Evolutionary conservation across 805 yeast genomes (phyloP).

Genomic region (Zygoascus bituminiphila): DNA sequence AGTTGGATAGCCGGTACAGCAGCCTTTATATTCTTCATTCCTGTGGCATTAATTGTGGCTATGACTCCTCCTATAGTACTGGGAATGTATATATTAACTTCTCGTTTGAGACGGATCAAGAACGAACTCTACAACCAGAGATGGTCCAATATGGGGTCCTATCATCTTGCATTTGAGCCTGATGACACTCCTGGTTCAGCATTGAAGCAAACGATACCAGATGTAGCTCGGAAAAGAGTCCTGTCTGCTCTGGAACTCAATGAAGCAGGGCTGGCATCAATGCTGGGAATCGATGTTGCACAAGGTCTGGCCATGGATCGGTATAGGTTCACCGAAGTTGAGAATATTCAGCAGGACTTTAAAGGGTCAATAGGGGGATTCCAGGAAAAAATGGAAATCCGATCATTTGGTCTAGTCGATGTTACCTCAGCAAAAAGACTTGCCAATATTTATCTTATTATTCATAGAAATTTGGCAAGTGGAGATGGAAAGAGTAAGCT

Average conservation of each 20-base stretch:
- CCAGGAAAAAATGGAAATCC: constrained; percentile 16
- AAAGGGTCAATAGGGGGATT: constrained; percentile 16
- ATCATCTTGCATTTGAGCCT: constrained; percentile 14
- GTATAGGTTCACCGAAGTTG: constrained; percentile 15
- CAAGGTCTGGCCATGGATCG: constrained; percentile 3
- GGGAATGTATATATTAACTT: constrained; percentile 12
- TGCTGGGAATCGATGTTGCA: constrained; percentile 8
- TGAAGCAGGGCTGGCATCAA: constrained; percentile 14
- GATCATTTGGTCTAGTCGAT: constrained; percentile 17
- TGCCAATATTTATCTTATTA: constrained; percentile 15
- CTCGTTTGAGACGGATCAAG: constrained; percentile 8
- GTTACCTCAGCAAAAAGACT: constrained; percentile 5
- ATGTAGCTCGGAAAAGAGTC: constrained; percentile 13
- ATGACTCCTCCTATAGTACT: constrained; percentile 17
- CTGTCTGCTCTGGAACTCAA: constrained; percentile 14
- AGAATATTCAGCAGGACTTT: constrained; percentile 19
- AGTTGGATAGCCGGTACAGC: constrained; percentile 14
- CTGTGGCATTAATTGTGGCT: constrained; percentile 17
- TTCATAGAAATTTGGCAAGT: constrained; percentile 2
- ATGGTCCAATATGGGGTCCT: constrained; percentile 19
- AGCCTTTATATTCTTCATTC: constrained; percentile 16
- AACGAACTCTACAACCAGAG: constrained; percentile 15
- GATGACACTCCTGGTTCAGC: constrained; percentile 4
- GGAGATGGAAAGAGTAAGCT: constrained; percentile 11
- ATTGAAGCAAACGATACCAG: constrained; percentile 7